phyloP scores from a whole-genome alignment of 495 filamentous ascomycete genomes.

The Penicillium waksmanii region DNA sequence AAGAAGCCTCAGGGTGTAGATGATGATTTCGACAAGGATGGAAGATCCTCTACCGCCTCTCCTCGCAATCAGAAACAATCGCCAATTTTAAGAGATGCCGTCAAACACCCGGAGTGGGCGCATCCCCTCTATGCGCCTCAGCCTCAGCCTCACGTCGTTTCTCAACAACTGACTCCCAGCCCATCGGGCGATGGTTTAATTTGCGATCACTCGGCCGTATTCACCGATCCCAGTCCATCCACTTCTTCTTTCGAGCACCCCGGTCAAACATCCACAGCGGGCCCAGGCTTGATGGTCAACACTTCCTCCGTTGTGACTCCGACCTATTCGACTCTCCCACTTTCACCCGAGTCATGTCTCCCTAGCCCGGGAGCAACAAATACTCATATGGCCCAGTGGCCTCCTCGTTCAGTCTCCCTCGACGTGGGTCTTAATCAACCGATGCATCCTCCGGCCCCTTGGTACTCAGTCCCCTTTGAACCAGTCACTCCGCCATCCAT shows the following conservation, averaged over 20 bases:
- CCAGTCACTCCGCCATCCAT: constrained; percentile 29
- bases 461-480: constrained; percentile 43
- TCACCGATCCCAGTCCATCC: constrained; percentile 25
- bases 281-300: constrained; percentile 23
- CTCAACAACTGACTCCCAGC: constrained; percentile 32
- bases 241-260: constrained; percentile 36
- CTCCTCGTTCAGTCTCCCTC: constrained; percentile 29
- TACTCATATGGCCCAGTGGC: constrained; percentile 22
- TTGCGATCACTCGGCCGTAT: constrained; percentile 18
- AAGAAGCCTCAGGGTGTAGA: constrained; percentile 42
- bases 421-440: constrained; percentile 28
- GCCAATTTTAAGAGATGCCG: constrained; percentile 10
- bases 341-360: constrained; percentile 32
- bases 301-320: constrained; percentile 30
- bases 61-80: constrained; percentile 21
- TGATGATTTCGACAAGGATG: constrained; percentile 34
- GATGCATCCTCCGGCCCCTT: constrained; percentile 30
- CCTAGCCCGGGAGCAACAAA: constrained; percentile 26
- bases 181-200: constrained; percentile 29
- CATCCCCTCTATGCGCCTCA: constrained; percentile 23
- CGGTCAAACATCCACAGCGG: constrained; percentile 33
- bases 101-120: constrained; percentile 19
- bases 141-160: constrained; percentile 19
- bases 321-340: constrained; percentile 30
- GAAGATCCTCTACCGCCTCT: constrained; percentile 27